Evolutionary conservation across 225 moss, liverwort and hornwort species (phyloP).

Genomic region (Sphagnum tenellum): DNA sequence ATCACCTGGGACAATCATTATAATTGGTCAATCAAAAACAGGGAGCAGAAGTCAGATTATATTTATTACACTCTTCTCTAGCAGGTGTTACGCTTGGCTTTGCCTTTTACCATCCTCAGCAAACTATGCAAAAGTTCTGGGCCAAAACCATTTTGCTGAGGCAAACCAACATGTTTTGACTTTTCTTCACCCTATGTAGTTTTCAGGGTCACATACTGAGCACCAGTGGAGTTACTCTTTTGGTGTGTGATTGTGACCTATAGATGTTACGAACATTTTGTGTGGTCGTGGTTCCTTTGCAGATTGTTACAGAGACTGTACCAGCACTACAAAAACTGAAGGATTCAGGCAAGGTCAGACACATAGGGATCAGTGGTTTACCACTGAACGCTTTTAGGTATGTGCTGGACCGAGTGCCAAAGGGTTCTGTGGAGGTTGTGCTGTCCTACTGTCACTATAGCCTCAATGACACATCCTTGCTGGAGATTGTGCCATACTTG

Average conservation of each 20-base stretch:
- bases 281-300: background rate
- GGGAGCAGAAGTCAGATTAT: too few relatives aligned
- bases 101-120: too few relatives aligned
- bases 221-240: background rate
- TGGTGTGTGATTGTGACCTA: too few relatives aligned
- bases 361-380: constrained; percentile 86
- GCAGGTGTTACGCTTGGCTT: too few relatives aligned
- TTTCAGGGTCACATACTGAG: background rate
- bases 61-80: too few relatives aligned
- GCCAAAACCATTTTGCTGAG: too few relatives aligned
- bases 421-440: constrained; percentile 60
- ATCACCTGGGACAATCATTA: too few relatives aligned
- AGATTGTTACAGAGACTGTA: constrained; percentile 79
- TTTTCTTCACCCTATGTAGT: too few relatives aligned
- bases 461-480: constrained; percentile 71
- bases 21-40: too few relatives aligned
- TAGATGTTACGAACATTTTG: too few relatives aligned
- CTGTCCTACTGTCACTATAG: constrained; percentile 85
- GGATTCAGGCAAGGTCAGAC: constrained; percentile 65
- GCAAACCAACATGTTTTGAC: too few relatives aligned
- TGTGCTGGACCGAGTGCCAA: constrained; percentile 70
- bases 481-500: constrained; percentile 65
- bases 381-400: constrained; percentile 66
- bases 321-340: constrained; percentile 81
- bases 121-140: too few relatives aligned